Conservation (phyloP, 768 basidiomycete genomes). For the Leccinellum luteum region DNA sequence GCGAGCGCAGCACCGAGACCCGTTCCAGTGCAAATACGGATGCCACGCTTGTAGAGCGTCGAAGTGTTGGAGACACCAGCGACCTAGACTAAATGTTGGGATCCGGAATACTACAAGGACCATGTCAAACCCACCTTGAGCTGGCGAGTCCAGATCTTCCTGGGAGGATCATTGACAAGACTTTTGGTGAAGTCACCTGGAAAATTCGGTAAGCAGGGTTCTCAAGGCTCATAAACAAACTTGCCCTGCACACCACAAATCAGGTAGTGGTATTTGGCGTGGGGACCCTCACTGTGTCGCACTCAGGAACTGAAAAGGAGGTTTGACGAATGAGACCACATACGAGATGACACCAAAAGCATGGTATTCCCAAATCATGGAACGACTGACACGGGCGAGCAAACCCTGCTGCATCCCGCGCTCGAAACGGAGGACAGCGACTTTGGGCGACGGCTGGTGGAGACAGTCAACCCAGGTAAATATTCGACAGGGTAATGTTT, state of each 20-base stretch:
- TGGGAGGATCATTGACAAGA: conserved; percentile 68
- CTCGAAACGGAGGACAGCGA: conserved; percentile 74
- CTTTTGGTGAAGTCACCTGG: conserved; percentile 72
- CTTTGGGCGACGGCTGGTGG: conserved; percentile 70
- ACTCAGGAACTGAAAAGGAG: conserved; percentile 8
- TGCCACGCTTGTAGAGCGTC: conserved; percentile 73
- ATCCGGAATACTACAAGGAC: conserved; percentile 2
- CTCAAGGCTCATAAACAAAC: not conserved
- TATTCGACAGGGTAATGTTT: not conserved
- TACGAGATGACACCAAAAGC: conserved; percentile 79
- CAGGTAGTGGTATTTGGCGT: conserved; percentile 77
- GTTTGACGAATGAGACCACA: conserved; percentile 19
- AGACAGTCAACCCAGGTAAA: conserved; percentile 1
- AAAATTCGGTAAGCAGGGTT: not conserved
- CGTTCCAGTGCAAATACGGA: conserved; percentile 80
- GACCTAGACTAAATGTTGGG: conserved; percentile 42
- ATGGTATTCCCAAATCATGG: conserved; percentile 77
- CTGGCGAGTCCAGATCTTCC: conserved; percentile 73
- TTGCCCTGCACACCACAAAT: conserved; percentile 74
- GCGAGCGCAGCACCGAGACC: conserved; percentile 79
- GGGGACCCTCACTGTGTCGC: conserved; percentile 56
- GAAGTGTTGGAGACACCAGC: conserved; percentile 82
- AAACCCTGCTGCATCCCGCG: conserved; percentile 86
- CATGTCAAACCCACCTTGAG: conserved; percentile 51
- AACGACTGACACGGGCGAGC: conserved; percentile 69